A percentile compares a stretch with the other conserved stretches of the same genome.
Evolutionary conservation across 2,329 filamentous ascomycete genomes (phyloP).

Genomic region (Phialocephala subalpina): DNA sequence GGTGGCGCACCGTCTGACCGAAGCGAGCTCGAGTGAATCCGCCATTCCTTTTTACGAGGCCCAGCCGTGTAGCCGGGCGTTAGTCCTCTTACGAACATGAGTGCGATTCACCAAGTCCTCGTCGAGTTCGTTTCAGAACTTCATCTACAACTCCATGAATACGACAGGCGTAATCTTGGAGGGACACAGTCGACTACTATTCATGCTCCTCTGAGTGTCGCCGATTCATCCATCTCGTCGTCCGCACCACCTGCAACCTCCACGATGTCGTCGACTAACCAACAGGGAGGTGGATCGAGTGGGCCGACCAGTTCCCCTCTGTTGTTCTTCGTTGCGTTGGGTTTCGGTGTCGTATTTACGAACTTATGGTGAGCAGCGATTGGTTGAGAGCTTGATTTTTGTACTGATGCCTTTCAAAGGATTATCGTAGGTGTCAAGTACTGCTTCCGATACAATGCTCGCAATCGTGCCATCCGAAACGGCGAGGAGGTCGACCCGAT

Average conservation of each 20-base stretch:
- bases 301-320: constrained; percentile 74
- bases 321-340: constrained; percentile 93
- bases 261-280: constrained; percentile 32
- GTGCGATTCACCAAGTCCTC: constrained; percentile 38
- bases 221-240: constrained; percentile 22
- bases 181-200: constrained; percentile 29
- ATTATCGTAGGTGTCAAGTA: constrained; percentile 99
- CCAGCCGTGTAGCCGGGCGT: not conserved
- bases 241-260: constrained; percentile 25
- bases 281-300: constrained; percentile 30
- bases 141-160: constrained; percentile 27
- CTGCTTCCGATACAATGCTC: constrained; percentile 97
- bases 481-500: constrained; percentile 88
- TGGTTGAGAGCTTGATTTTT: constrained; percentile 36
- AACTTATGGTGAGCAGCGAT: constrained; percentile 84
- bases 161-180: constrained; percentile 25
- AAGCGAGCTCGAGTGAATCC: constrained; percentile 16
- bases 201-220: constrained; percentile 10
- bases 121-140: constrained; percentile 32
- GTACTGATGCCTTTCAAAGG: constrained; percentile 60
- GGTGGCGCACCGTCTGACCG: not conserved
- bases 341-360: constrained; percentile 98
- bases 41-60: constrained; percentile 19
- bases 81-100: constrained; percentile 32
- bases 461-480: constrained; percentile 80